A percentile compares a stretch with the other conserved stretches of the same genome.
Conservation (phyloP, 306 rosid species). For the Alnus glutinosa region DNA sequence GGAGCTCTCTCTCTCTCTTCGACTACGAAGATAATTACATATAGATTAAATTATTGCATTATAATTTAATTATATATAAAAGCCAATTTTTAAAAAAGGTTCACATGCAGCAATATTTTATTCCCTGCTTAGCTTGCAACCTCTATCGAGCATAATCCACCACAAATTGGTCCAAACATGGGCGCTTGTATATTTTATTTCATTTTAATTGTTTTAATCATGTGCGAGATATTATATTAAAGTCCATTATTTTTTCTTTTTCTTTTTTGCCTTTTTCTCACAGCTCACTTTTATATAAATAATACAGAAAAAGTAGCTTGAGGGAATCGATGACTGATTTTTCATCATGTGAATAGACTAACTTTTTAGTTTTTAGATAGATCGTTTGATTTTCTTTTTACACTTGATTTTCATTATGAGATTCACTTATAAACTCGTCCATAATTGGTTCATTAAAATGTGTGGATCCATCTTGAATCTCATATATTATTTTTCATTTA, state of each 20-base stretch:
- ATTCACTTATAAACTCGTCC: too few relatives aligned
- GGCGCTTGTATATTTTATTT: background rate
- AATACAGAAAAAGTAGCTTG: too few relatives aligned
- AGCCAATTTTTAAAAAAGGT: background rate
- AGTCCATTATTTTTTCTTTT: background rate
- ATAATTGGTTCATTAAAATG: too few relatives aligned
- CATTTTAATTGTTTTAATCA: too few relatives aligned
- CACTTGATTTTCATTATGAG: too few relatives aligned
- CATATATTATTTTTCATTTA: too few relatives aligned
- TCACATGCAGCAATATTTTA: slow-evolving; percentile 6
- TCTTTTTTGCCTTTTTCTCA: background rate
- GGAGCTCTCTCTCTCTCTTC: background rate
- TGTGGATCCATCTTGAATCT: too few relatives aligned
- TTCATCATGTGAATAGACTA: too few relatives aligned
- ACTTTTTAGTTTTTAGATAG: too few relatives aligned
- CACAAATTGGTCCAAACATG: background rate
- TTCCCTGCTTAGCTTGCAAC: slow-evolving; percentile 19
- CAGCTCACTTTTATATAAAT: background rate
- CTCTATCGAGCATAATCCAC: slow-evolving; percentile 28
- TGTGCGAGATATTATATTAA: background rate
- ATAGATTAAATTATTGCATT: background rate
- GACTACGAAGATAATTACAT: background rate
- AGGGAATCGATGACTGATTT: too few relatives aligned
- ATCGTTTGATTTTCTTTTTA: too few relatives aligned
- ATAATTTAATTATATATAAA: background rate